A percentile compares a stretch with the other conserved stretches of the same genome.
phyloP scores from a whole-genome alignment of 768 basidiomycete species.

The Auricularia sp. region DNA sequence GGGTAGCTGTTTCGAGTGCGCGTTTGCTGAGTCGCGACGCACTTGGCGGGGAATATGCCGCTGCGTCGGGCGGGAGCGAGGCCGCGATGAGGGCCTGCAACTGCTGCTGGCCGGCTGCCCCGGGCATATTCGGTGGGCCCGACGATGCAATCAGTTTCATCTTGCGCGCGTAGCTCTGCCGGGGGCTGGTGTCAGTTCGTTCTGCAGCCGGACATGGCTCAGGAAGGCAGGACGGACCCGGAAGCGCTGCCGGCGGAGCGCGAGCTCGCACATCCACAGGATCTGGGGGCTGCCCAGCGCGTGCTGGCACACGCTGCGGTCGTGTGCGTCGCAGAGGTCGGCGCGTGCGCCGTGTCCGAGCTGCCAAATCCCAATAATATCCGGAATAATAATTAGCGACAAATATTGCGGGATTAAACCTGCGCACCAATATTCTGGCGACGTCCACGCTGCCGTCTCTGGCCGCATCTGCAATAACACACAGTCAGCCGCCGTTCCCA shows the following conservation, averaged over 20 bases:
- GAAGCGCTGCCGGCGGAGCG: slow-evolving; percentile 49
- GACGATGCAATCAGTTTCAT: not conserved
- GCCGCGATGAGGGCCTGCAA: not conserved
- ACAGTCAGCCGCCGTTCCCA: slow-evolving; percentile 2
- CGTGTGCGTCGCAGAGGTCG: slow-evolving; percentile 61
- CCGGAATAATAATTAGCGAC: not conserved
- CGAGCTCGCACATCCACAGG: slow-evolving; percentile 61
- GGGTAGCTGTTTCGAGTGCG: slow-evolving; percentile 34
- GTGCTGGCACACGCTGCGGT: slow-evolving; percentile 64
- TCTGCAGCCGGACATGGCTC: not conserved
- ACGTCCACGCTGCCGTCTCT: slow-evolving; percentile 63
- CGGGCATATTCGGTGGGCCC: not conserved
- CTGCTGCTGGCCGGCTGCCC: no score
- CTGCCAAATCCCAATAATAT: slow-evolving; percentile 22
- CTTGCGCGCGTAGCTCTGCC: not conserved
- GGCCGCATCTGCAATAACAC: slow-evolving; percentile 48
- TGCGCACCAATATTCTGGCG: slow-evolving; percentile 16
- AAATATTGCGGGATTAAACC: no score
- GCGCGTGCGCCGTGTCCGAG: slow-evolving; percentile 63
- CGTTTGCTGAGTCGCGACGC: not conserved
- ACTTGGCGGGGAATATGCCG: not conserved
- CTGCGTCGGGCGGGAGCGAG: not conserved
- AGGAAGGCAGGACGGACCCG: slow-evolving; percentile 27
- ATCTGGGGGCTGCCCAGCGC: slow-evolving; percentile 50
- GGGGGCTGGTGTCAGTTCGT: not conserved